Base-by-base conservation (phyloP, 192 early-diverging fungal species). In the Coemansia sp. region DNA sequence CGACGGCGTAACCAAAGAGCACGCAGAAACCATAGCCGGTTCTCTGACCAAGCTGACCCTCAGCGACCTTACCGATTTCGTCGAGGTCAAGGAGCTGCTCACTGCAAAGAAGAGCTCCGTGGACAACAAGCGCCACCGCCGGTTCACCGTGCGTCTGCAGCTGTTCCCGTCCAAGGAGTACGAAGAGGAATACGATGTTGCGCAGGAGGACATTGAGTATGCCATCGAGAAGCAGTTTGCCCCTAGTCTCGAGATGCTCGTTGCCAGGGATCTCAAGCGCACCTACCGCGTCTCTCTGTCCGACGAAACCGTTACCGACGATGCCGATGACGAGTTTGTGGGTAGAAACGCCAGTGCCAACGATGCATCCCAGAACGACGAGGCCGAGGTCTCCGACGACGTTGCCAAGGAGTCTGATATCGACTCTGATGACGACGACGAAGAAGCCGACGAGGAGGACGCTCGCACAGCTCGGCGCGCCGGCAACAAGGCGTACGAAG, bases 131-230 rank as follows among this genome's bases (percentile, higher is more conserved):
- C 88, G 95, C 29, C 68, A 82, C 56, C 94, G 93, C 83, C 74
- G 89, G 46, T 88, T 95, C 59, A 87, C 83, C 10, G 77, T 99
- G 32, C 87, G 88, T 16, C 67, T 99, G 66, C 81, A 93, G 62
- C 82, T 99, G 70, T 99, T 95, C 89, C 74, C 85, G 20, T 83
- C 86, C 54, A 80, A 85, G 16, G 92, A 90, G 45, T 94, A 92
- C 72, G 66, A 74, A 49, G 77, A 83, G 18, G 91, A 95, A 72
- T 90, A 95, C 58, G 86, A 87, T 58, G 81, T 97, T 30, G 66
- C 72, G 3, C 68, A 83, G 5, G 67, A 68, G 9, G 88, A 89
- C 19, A 85, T 99, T 5, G 88, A 90, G 70, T 60, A 73, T 22
- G 84, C 90, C 4, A 84, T 99, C 35, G 90, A 92, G 71, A 39